A percentile compares a stretch with the other conserved stretches of the same genome.
These are phyloP conservation scores for Discostella stelligera DNA, from an alignment of 352 stramenopile genomes.

Conservation along the genomic window DNA sequence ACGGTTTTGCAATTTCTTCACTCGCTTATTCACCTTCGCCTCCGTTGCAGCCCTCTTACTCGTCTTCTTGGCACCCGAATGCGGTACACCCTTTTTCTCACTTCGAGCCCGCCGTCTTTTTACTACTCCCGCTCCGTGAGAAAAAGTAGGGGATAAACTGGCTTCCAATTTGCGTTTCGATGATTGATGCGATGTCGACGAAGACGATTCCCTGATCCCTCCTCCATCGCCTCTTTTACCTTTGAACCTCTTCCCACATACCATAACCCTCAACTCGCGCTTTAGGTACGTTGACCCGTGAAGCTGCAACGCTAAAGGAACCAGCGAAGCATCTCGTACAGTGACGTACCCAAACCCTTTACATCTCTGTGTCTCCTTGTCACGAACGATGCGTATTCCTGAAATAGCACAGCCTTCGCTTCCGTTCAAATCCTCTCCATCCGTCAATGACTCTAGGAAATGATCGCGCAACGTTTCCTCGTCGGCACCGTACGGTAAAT, in stretches of 20 bases:
- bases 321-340: conserved; percentile 56
- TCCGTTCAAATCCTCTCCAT: conserved; percentile 37
- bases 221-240: conserved; percentile 53
- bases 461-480: conserved; percentile 68
- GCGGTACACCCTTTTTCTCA: conserved; percentile 45
- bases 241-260: conserved; percentile 79
- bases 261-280: conserved; percentile 65
- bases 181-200: conserved; percentile 8
- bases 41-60: conserved; percentile 65
- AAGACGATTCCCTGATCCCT: conserved; percentile 3
- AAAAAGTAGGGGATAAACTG: neutral
- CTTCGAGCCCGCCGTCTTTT: conserved; percentile 44
- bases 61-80: conserved; percentile 16
- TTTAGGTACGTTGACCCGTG: conserved; percentile 70
- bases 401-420: conserved; percentile 48
- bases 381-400: conserved; percentile 73
- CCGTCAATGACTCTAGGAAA: conserved; percentile 47
- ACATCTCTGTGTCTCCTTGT: conserved; percentile 74
- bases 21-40: conserved; percentile 56
- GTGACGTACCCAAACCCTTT: conserved; percentile 80
- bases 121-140: neutral
- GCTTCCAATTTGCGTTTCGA: conserved; percentile 30
- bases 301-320: conserved; percentile 58
- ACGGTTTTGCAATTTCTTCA: conserved; percentile 74
- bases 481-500: conserved; percentile 69